Percentiles rank a stretch among this genome's conserved stretches.
Evolutionary conservation across 768 basidiomycete genomes (phyloP).

Genomic region (Lentinus brumalis): DNA sequence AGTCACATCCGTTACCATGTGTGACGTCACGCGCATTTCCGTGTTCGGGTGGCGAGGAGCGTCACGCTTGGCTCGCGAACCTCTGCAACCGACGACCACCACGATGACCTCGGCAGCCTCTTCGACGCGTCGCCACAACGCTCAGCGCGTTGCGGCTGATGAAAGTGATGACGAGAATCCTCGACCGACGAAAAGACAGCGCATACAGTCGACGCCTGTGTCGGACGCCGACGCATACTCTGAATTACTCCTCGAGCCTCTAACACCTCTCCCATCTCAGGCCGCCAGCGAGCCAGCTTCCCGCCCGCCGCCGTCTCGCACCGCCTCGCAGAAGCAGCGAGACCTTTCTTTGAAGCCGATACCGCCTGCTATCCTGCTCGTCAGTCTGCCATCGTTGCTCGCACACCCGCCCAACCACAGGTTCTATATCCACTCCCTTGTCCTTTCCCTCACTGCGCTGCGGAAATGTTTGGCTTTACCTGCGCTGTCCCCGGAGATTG

Average conservation of each 20-base stretch:
- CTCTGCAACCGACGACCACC: not conserved
- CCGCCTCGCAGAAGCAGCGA: not conserved
- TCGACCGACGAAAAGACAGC: constrained; percentile 15
- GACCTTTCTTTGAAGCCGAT: constrained; percentile 31
- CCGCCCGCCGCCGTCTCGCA: not conserved
- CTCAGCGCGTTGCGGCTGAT: not conserved
- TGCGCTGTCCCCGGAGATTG: constrained; percentile 55
- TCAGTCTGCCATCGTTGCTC: constrained; percentile 62
- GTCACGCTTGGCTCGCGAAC: not conserved
- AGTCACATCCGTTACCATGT: not conserved
- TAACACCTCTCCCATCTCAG: constrained; percentile 10
- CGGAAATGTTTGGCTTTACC: constrained; percentile 53
- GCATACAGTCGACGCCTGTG: constrained; percentile 16
- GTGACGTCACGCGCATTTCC: not conserved
- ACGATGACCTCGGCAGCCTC: not conserved
- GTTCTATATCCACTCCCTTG: constrained; percentile 54
- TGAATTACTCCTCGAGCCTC: not conserved
- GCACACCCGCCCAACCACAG: constrained; percentile 66
- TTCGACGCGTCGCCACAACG: not conserved
- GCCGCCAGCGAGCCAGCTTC: not conserved
- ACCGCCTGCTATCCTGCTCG: constrained; percentile 51
- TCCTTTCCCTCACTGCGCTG: constrained; percentile 56
- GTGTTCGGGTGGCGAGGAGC: not conserved
- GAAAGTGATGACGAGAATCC: constrained; percentile 3
- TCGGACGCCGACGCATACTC: not conserved